Conservation (phyloP, 345 rosid species). For the Schrenkiella parvula region DNA sequence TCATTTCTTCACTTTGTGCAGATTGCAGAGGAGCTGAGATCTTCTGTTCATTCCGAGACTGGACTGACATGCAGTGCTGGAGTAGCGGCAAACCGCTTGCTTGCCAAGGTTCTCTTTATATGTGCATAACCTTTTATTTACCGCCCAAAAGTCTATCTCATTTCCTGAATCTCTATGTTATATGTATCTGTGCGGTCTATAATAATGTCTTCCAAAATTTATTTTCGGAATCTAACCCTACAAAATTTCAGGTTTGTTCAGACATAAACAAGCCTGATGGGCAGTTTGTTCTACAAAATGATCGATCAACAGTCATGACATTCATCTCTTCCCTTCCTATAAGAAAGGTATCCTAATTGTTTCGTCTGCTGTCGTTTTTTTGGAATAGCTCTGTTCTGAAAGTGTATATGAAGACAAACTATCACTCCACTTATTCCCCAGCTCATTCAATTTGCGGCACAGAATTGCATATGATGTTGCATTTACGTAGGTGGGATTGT, state of each 20-base stretch:
- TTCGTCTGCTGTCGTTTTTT: neutral
- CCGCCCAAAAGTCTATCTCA: neutral
- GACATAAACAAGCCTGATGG: conserved; percentile 99
- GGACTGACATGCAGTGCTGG: conserved; percentile 98
- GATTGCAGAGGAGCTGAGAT: conserved; percentile 90
- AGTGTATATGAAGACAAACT: neutral
- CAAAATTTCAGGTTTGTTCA: conserved; percentile 68
- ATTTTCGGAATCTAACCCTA: neutral
- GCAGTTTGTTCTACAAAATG: conserved; percentile 83
- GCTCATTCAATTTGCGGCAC: neutral
- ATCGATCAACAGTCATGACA: conserved; percentile 61
- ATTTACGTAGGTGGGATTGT: neutral
- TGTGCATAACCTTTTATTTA: neutral
- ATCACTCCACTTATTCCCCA: neutral
- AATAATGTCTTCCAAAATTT: neutral
- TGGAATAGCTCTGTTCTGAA: neutral
- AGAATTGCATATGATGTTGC: neutral
- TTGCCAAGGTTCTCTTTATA: conserved; percentile 66
- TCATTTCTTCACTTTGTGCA: conserved; percentile 33
- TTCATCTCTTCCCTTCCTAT: conserved; percentile 88
- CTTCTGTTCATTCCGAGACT: conserved; percentile 58
- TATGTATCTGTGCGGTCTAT: neutral
- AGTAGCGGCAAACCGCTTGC: conserved; percentile 87
- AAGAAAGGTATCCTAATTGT: conserved; percentile 55
- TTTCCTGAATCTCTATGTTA: neutral